Evolutionary conservation across 208 protist species (phyloP), one percentile per base, ranked within the genome.

Genomic region (Leishmania braziliensis): DNA sequence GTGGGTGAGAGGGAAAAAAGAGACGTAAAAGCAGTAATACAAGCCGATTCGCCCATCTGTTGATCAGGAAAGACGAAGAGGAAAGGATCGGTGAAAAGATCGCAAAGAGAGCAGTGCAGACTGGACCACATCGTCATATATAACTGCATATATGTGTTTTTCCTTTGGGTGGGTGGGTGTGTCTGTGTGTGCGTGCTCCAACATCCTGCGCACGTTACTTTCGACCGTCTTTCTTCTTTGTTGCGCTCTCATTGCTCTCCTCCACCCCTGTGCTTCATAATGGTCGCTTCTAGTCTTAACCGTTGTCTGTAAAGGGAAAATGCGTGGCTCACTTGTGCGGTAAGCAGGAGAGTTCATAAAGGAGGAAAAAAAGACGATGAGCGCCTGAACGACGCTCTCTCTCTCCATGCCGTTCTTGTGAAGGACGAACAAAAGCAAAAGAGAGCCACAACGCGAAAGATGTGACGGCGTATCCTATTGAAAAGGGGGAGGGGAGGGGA

Each of bases 401-500:
- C 43, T 46, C 43, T 46, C 43, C 43, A 46, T 46, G 43, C 4
- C 43, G 0, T 46, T 46, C 43, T 46, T 46, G 62, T 39, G 58
- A 33, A 63, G 26, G 54, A 23, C 54, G 23, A 9, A n/a, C 8
- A 63, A 36, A 18, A 66, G 26, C 29, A 68, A 68, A 68, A 33
- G 8, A 29, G 18, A 46, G 43, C 43, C 26, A 68, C 33, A 43
- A 9, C 29, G 6, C 62, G 29, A 68, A 4, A 60, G 43, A 23
- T 8, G n/a, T 16, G 20, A 89, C 26, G 26, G 16, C 18, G n/a
- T 51, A 51, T 6, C 18, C 6, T 23, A 74, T 48, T 74, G 63
- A 26, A 66, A 78, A 78, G 65, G 58, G n/a, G 58, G 36, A 81
- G 43, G 54, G 43, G 16, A 71, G 65, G 65, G 65, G n/a, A 36